phyloP scores from a whole-genome alignment of 148 eudicot genomes.

The Rheum nobile region DNA sequence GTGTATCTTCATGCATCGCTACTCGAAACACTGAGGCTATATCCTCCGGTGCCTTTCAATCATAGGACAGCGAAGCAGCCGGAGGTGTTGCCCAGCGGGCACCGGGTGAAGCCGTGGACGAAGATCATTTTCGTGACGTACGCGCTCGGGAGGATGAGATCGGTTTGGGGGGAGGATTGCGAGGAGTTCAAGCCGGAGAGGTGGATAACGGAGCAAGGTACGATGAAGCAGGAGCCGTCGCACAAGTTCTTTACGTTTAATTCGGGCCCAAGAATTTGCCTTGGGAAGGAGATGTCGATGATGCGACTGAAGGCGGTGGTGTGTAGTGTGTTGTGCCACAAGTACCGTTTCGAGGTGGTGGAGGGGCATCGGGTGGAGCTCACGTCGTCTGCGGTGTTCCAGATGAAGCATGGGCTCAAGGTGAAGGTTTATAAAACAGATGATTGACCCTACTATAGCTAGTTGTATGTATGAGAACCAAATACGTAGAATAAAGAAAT shows the following conservation, averaged over 20 bases:
- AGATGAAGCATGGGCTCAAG: slow-evolving; percentile 4
- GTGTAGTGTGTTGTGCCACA: not conserved
- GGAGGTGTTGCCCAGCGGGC: slow-evolving; percentile 19
- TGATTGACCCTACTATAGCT: too few relatives aligned
- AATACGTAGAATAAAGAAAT: too few relatives aligned
- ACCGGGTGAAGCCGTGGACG: slow-evolving; percentile 3
- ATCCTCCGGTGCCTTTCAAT: slow-evolving; percentile 17
- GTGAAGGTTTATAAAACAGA: not conserved
- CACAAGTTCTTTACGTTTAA: slow-evolving; percentile 17
- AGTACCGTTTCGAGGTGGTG: slow-evolving; percentile 1
- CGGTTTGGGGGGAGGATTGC: slow-evolving; percentile 19
- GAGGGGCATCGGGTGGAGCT: slow-evolving; percentile 8
- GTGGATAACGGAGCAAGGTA: slow-evolving; percentile 14
- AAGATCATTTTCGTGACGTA: slow-evolving; percentile 8
- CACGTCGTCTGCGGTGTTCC: not conserved
- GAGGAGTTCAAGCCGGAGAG: slow-evolving; percentile 20
- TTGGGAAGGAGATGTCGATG: slow-evolving; percentile 20
- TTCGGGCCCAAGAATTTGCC: slow-evolving; percentile 15
- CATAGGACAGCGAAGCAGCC: slow-evolving; percentile 2
- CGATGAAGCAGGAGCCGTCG: slow-evolving; percentile 14
- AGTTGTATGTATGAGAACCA: too few relatives aligned
- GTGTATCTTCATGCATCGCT: slow-evolving; percentile 18
- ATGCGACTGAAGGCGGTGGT: slow-evolving; percentile 13
- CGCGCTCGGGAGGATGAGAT: slow-evolving; percentile 16
- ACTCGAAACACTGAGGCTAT: slow-evolving; percentile 15